phyloP scores from a whole-genome alignment of 768 basidiomycete species.

The Neoboletus magnificus region DNA sequence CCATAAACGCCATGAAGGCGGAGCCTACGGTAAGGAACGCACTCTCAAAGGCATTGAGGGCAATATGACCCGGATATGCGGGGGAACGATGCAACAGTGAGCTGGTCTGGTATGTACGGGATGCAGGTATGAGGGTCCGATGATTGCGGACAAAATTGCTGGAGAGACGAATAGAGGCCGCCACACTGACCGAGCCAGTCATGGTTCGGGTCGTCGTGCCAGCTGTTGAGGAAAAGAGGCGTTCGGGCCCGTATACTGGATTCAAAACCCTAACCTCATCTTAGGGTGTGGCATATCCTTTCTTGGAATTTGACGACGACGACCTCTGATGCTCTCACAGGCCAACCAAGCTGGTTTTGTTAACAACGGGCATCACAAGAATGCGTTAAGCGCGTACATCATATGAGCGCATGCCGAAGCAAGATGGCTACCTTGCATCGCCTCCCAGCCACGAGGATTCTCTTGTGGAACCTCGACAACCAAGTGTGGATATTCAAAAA shows the following conservation, averaged over 20 bases:
- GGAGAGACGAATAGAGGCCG: neutral
- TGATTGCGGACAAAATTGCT: neutral
- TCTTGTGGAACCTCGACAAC: constrained; percentile 16
- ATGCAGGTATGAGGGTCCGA: neutral
- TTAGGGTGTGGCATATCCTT: constrained; percentile 7
- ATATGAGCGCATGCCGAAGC: neutral
- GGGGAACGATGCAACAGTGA: constrained; percentile 29
- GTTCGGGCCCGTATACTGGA: neutral
- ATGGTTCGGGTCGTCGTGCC: neutral
- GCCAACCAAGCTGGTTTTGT: neutral
- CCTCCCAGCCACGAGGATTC: constrained; percentile 13
- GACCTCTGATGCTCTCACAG: neutral
- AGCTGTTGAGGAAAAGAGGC: neutral
- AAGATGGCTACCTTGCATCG: constrained; percentile 9
- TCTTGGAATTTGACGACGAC: neutral
- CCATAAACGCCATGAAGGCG: constrained; percentile 73
- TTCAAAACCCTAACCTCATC: constrained; percentile 17
- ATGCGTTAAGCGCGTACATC: neutral
- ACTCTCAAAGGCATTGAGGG: constrained; percentile 78
- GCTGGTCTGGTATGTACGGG: constrained; percentile 15
- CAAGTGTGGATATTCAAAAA: constrained; percentile 18
- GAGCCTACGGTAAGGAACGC: constrained; percentile 83
- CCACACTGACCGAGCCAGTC: neutral
- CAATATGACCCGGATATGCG: constrained; percentile 77
- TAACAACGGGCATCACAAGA: neutral